Conservation (phyloP, 495 filamentous ascomycete genomes). For the Podospora australis region DNA sequence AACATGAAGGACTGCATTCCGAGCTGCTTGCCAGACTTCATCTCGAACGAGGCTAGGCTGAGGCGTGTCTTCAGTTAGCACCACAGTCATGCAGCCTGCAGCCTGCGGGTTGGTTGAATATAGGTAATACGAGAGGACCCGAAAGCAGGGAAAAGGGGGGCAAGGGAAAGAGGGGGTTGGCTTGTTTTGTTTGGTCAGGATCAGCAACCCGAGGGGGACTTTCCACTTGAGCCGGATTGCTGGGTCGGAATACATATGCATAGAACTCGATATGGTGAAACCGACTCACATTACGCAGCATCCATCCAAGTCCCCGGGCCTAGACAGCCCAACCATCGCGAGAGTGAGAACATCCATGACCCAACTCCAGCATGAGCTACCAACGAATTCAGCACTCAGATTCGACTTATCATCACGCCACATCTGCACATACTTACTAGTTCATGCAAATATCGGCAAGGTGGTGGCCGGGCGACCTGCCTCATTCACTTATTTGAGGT, state of each 20-base stretch:
- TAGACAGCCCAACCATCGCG: no score
- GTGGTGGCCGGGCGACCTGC: neutral
- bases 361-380: neutral
- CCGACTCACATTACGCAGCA: neutral
- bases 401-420: neutral
- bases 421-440: constrained; percentile 6
- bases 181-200: neutral
- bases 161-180: neutral
- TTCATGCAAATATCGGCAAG: neutral
- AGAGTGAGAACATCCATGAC: neutral
- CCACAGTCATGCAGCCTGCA: no score
- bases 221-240: neutral
- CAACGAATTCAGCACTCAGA: neutral
- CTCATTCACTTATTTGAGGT: no score
- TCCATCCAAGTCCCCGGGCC: no score
- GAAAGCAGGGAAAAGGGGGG: neutral
- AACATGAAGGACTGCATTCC: no score
- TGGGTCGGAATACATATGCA: neutral
- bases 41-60: no score
- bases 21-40: no score
- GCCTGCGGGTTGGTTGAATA: no score
- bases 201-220: neutral
- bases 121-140: no score
- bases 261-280: neutral
- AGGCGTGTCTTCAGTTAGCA: no score